Percentiles rank a stretch among this genome's conserved stretches.
Evolutionary conservation across 768 basidiomycete species (phyloP).

Genomic region (Suillus subaureus): DNA sequence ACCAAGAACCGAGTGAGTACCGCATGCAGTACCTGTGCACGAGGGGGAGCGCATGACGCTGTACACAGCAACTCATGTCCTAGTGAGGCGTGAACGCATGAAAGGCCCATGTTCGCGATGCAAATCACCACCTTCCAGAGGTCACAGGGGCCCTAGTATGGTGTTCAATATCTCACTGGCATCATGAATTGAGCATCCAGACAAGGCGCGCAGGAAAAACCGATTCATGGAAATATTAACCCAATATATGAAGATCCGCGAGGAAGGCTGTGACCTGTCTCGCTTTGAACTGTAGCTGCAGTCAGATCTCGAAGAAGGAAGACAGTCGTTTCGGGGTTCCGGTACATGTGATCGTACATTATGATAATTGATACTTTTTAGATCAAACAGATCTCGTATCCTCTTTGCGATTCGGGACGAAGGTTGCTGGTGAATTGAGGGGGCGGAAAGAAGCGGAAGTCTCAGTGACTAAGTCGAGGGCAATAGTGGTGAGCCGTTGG

Average conservation of each 20-base stretch:
- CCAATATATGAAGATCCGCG: background rate
- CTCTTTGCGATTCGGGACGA: background rate
- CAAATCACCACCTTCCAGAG: background rate
- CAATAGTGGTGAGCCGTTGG: conserved; percentile 27
- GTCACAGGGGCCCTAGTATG: background rate
- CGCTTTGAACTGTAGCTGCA: background rate
- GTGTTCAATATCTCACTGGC: background rate
- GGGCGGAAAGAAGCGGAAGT: too few relatives aligned
- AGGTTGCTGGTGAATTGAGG: background rate
- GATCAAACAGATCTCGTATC: background rate
- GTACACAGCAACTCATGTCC: too few relatives aligned
- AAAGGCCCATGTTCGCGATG: background rate
- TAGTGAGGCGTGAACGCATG: background rate
- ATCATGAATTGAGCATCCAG: too few relatives aligned
- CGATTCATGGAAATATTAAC: background rate
- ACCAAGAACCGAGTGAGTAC: background rate
- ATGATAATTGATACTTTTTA: background rate
- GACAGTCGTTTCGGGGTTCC: background rate
- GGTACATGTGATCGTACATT: background rate
- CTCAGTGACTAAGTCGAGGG: background rate
- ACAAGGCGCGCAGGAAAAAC: background rate
- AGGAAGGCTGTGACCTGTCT: background rate
- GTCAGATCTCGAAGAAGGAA: background rate
- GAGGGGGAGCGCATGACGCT: background rate
- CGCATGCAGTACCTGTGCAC: background rate